Evolutionary conservation across 345 rosid species (phyloP).

Genomic region (Turritis glabra): DNA sequence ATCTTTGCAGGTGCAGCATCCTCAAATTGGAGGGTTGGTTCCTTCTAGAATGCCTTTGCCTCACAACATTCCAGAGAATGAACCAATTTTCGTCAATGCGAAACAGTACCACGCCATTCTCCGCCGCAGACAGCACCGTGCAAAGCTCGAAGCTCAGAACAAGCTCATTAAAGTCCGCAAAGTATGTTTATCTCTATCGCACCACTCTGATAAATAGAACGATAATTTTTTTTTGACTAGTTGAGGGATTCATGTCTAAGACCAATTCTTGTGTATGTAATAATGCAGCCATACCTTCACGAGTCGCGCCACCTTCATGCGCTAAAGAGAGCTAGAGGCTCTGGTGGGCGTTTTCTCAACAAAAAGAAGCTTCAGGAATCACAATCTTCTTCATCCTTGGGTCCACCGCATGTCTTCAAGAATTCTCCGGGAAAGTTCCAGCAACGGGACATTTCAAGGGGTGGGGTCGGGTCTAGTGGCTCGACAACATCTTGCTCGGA

Average conservation of each 20-base stretch:
- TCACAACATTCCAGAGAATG: constrained; percentile 46
- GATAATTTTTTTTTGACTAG: too few relatives aligned
- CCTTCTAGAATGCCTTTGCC: constrained; percentile 62
- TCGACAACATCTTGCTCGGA: constrained; percentile 41
- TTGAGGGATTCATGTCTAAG: too few relatives aligned
- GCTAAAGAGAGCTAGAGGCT: constrained; percentile 66
- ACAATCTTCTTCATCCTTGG: constrained; percentile 26
- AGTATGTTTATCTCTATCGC: constrained; percentile 40
- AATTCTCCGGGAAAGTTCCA: constrained; percentile 18
- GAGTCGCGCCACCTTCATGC: constrained; percentile 83
- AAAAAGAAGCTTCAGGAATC: constrained; percentile 50
- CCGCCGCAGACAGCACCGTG: constrained; percentile 65
- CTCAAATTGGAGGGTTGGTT: constrained; percentile 46
- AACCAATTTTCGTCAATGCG: constrained; percentile 65
- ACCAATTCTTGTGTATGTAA: background rate
- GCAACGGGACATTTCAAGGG: constrained; percentile 29
- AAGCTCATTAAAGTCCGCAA: constrained; percentile 58
- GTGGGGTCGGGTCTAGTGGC: constrained; percentile 36
- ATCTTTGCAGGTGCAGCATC: constrained; percentile 46
- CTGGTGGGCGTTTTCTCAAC: constrained; percentile 77
- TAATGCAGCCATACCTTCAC: constrained; percentile 70
- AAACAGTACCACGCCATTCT: constrained; percentile 76
- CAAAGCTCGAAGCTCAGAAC: constrained; percentile 74
- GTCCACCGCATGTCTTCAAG: constrained; percentile 2
- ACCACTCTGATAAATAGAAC: background rate